Evolutionary conservation across 192 early-diverging fungal genomes (phyloP), one percentile per base, ranked within the genome.

Genomic region (Rhizophagus clarus): DNA sequence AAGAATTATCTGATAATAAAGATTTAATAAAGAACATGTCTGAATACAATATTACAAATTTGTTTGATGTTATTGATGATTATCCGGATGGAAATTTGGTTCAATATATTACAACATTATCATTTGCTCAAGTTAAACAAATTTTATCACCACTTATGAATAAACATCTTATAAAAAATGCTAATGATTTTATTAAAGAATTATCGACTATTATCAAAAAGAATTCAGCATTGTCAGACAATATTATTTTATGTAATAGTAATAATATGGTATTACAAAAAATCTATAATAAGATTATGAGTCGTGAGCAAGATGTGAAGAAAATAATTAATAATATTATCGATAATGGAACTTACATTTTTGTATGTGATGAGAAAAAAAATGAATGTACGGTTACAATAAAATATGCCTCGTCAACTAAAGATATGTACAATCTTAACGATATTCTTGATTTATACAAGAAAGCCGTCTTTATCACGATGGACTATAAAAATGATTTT

Each of bases 41-140:
- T 56, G 63, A 66, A 42, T 51, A 81, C 26, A 61, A 74, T 47
- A 49, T 81, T 29, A 67, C 49, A 60, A 81, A 76, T 67, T 47
- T 74, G 29, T 32, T 32, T 32, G 32, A 32, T 32, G 32, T 32
- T 32, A 81, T 81, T 34, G 74, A 81, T 70, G 80, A 81, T 1
- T 42, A 70, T 40, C 37, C 73, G 7, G 80, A 81, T 76, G 80
- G 67, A 67, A 15, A 47, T 20, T 67, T 79, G 10, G 51, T 70
- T 17, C 77, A 79, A 61, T 61, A 81, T 14, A 73, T 69, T 37
- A 74, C 72, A 6, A 29, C 76, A 1, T 66, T 45, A 11, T 68
- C 80, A 28, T 42, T 69, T 4, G 60, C 76, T 60, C 47, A 81
- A 76, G 74, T 81, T 22, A 66, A 68, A 26, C 73, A 81, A 69